Evolutionary conservation across 2,329 filamentous ascomycete genomes (phyloP), one percentile per base, ranked within the genome.

Genomic region (Aspergillus costaricaensis): DNA sequence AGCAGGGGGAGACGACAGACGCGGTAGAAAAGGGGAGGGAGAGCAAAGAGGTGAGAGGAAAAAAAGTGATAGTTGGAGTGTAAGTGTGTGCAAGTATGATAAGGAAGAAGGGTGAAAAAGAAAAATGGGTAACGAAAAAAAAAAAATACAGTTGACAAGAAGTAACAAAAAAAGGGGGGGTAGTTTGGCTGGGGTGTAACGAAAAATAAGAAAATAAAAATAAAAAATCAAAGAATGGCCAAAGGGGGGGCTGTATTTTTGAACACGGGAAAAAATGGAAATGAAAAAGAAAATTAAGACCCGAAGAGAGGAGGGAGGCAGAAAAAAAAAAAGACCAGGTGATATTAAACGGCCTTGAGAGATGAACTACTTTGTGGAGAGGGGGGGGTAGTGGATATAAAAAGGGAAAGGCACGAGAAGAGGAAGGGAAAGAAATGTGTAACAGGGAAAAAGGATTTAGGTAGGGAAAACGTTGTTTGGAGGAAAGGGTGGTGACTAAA

Each of bases 401-500:
- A 53, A 57, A 53, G 48, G 49, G 32, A 49, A 43, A 54, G 54
- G 48, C 27, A 54, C 59, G n/a, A 48, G 27, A 59, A 41, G 32
- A 59, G 48, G 32, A 32, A 57, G 48, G 44, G 54, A 59, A 53
- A 36, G 10, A 19, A 53, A 49, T 47, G 27, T 41, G 32, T 43
- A 56, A 58, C 48, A 57, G 50, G 54, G 55, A 56, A 50, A 47
- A 55, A 43, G 55, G 55, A 32, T 62, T 53, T 51, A 50, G 53
- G 51, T 59, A 62, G 54, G 54, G 56, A 58, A 61, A 59, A 53
- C 49, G 55, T 55, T 54, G 50, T 52, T 44, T 54, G 54, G 41
- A 58, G 55, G 47, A 52, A 59, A 58, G 60, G 32, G 32, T 36
- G 32, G 57, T 63, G 63, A 63, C 53, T 67, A 62, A 62, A 67